Conservation (phyloP, 2,329 filamentous ascomycete species). For the Pyricularia pennisetigena region DNA sequence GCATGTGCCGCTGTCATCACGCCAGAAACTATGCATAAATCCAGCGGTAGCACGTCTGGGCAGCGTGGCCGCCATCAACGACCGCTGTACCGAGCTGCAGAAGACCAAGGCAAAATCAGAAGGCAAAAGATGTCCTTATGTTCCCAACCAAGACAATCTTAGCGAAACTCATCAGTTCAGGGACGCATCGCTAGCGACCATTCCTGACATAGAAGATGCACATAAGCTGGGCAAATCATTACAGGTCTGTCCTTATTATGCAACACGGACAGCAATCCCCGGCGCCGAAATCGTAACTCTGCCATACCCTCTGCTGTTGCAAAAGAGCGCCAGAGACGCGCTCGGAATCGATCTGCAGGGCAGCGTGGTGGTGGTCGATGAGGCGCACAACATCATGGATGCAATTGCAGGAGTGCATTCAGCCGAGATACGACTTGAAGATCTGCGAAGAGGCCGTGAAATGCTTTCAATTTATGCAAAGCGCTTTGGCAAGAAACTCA, state of each 20-base stretch:
- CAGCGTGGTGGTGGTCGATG: slow-evolving; percentile 91
- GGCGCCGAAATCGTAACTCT: slow-evolving; percentile 84
- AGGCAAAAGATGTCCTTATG: slow-evolving; percentile 62
- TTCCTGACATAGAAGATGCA: slow-evolving; percentile 91
- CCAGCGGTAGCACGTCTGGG: slow-evolving; percentile 63
- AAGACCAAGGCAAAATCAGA: slow-evolving; percentile 54
- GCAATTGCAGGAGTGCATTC: slow-evolving; percentile 83
- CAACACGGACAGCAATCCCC: slow-evolving; percentile 75
- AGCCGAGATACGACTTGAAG: slow-evolving; percentile 60
- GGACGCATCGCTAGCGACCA: slow-evolving; percentile 70
- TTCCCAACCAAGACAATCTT: slow-evolving; percentile 70
- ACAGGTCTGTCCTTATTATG: slow-evolving; percentile 89
- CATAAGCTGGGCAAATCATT: slow-evolving; percentile 67
- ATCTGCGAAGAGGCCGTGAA: slow-evolving; percentile 61
- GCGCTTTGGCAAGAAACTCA: slow-evolving; percentile 79
- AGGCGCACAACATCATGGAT: slow-evolving; percentile 97
- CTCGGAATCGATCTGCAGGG: slow-evolving; percentile 76
- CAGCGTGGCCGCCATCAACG: slow-evolving; percentile 76
- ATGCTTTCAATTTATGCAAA: slow-evolving; percentile 78
- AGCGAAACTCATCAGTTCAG: slow-evolving; percentile 68
- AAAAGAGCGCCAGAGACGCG: slow-evolving; percentile 78
- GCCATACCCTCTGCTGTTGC: slow-evolving; percentile 83
- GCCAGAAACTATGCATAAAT: slow-evolving; percentile 88
- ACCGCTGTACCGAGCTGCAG: slow-evolving; percentile 84
- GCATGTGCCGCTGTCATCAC: slow-evolving; percentile 73